Evolutionary conservation across 164 flowering plant species (phyloP), one percentile per base, ranked within the genome.

Genomic region (Warburgia ugandensis): DNA sequence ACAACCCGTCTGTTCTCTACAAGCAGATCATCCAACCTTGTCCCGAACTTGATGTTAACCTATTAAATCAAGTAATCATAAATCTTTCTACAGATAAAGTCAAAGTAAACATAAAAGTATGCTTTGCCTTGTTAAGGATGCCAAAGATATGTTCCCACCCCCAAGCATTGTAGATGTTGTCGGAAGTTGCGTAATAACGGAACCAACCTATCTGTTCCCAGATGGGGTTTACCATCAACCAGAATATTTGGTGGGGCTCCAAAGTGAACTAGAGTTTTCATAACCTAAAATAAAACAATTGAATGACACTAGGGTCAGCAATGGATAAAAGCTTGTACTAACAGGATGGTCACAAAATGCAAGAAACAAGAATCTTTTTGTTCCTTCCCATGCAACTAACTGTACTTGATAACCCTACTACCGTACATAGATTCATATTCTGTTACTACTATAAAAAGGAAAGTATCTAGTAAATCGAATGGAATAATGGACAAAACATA

Each of bases 161-260:
- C 94, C 64, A 81, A 59, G 2, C 32, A 67, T 59, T 68, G 83
- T 42, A 89, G 68, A 76, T 89, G 81, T 39, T 67, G 75, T 26
- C 99, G 73, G 52, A 94, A 84, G 51, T 77, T 83, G 44, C 79
- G 80, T 14, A 94, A 77, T 39, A 94, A 69, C 25, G 99, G 96
- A 68, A 89, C 56, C 69, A 94, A 68, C 72, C 71, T 81, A 64
- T 94, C 96, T 43, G 99, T 94, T 66, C 99, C 97, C 60, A 94
- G 53, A 69, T 86, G 99, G 55, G 99, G 99, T 64, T 94, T 94
- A 40, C 99, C 99, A 72, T 83, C 80, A 49, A 86, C 65, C 62
- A 94, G 66, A 37, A 94, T 89, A 57, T 64, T 84, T 42, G 63
- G 35, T 48, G 97, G 97, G 62, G 99, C 99, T 55, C 99, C 99